Conservation (phyloP, 768 basidiomycete species). For the Multifurca ochricompacta region DNA sequence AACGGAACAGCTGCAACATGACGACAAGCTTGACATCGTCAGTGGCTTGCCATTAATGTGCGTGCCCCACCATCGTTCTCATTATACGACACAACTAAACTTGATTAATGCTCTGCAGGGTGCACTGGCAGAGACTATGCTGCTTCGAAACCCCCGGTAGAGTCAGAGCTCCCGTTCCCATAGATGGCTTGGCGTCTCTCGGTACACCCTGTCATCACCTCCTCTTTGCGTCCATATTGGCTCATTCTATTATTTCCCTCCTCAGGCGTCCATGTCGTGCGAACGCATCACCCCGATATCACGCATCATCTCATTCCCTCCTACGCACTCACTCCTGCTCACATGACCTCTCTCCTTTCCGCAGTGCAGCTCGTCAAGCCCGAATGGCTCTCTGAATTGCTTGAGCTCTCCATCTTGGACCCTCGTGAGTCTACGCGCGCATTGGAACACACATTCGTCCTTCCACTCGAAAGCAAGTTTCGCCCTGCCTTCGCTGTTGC, state of each 20-base stretch:
- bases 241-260: neutral
- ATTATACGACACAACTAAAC: slow-evolving; percentile 2
- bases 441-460: slow-evolving; percentile 43
- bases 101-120: slow-evolving; percentile 13
- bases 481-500: slow-evolving; percentile 49
- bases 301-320: slow-evolving; percentile 60
- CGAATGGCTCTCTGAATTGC: slow-evolving; percentile 59
- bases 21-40: slow-evolving; percentile 45
- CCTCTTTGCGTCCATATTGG: neutral
- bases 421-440: slow-evolving; percentile 28
- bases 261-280: slow-evolving; percentile 50
- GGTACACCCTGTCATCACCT: slow-evolving; percentile 34
- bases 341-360: slow-evolving; percentile 54
- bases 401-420: slow-evolving; percentile 41
- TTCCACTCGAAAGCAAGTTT: slow-evolving; percentile 48
- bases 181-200: slow-evolving; percentile 32
- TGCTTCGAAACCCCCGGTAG: slow-evolving; percentile 25
- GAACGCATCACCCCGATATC: slow-evolving; percentile 36
- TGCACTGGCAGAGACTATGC: slow-evolving; percentile 25
- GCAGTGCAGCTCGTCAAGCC: slow-evolving; percentile 52
- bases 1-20: slow-evolving; percentile 40
- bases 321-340: slow-evolving; percentile 39
- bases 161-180: slow-evolving; percentile 12
- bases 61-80: slow-evolving; percentile 22
- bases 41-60: slow-evolving; percentile 40